Evolutionary conservation across 495 filamentous ascomycete genomes (phyloP), one percentile per base, ranked within the genome.

Genomic region (Neurospora africana): DNA sequence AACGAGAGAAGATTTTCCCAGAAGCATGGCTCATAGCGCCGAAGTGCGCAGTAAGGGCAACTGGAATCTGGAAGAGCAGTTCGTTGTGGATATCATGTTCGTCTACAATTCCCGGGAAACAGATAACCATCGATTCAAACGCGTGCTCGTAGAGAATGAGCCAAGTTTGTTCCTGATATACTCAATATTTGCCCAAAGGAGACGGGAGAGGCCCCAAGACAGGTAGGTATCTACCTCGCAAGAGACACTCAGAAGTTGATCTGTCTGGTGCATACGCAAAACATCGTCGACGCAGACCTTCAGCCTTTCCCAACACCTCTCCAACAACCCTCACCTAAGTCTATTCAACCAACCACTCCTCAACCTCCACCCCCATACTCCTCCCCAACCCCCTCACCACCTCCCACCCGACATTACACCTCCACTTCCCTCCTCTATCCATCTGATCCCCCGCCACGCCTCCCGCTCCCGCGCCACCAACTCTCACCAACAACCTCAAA

Each of bases 381-480:
- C 91, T 83, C 37, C 89, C 91, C 75, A 94, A 74, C 37, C 82
- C 82, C 72, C 86, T 79, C 5, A 91, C 84, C 71, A 89, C 86
- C 76, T 94, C 92, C 92, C 91, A 93, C 11, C 89, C 88, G 69
- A 92, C 89, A 74, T 88, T 89, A 9, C 92, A 88, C 75, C 90
- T 86, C 89, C 91, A 94, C 81, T 90, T 92, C 10, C 85, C 84
- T 8, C 85, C 86, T 5, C 85, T 83, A 78, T 93, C 91, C 76
- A 92, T 79, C 58, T 82, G 80, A 75, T 91, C 91, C 44, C 70
- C 85, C 81, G 53, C 27, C 27, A 65, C 6, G 15, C 53, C 53
- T 33, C 37, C 87, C 27, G 67, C 69, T 5, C n/a, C 74, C 4
- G 44, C 71, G 80, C 70, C 83, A 80, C 84, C 86, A 77, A 79